Base-by-base conservation (phyloP, 768 basidiomycete species). In the Omphalotus guepiniiformis region DNA sequence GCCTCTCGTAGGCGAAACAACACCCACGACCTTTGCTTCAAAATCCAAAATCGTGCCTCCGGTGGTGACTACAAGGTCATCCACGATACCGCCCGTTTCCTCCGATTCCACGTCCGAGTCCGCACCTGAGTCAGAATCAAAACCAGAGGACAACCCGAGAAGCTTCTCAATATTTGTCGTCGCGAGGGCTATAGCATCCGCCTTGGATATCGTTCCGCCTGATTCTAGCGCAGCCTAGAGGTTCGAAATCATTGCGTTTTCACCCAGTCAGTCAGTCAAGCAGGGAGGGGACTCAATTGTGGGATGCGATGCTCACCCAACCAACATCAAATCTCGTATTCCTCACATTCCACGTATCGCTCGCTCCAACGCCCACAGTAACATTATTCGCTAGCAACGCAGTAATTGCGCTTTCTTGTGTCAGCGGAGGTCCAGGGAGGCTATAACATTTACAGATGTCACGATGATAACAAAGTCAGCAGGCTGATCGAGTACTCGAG, bases 241-340 rank as follows among this genome's bases (percentile, higher is more conserved):
- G 21, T 16, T n/a, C 4, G 26, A 7, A 19, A 28, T 23, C 41
- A 15, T 15, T 5, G 15, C 6, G 26, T 42, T 6, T 4, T n/a
- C n/a, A n/a, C n/a, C n/a, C n/a, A n/a, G n/a, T n/a, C n/a, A n/a
- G n/a, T n/a, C n/a, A n/a, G n/a, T n/a, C n/a, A n/a, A n/a, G n/a
- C n/a, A n/a, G n/a, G 22, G n/a, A 16, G 7, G 25, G 1, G n/a
- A 32, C n/a, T n/a, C 12, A 16, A 50, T 32, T 8, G 19, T 15
- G 40, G 9, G 21, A 25, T 13, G 46, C 19, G 27, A 46, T 19
- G 64, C 76, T 56, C 54, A 83, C 85, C 90, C 91, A 93, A 45
- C 76, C 86, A 42, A 78, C 66, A 54, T 93, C 88, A 52, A 88
- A 84, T 6, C 88, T 75, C 15, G 82, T 74, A 50, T 83, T 87